Conservation (phyloP, 1,139 yeast genomes). For the Sugiyamaella sp. region DNA sequence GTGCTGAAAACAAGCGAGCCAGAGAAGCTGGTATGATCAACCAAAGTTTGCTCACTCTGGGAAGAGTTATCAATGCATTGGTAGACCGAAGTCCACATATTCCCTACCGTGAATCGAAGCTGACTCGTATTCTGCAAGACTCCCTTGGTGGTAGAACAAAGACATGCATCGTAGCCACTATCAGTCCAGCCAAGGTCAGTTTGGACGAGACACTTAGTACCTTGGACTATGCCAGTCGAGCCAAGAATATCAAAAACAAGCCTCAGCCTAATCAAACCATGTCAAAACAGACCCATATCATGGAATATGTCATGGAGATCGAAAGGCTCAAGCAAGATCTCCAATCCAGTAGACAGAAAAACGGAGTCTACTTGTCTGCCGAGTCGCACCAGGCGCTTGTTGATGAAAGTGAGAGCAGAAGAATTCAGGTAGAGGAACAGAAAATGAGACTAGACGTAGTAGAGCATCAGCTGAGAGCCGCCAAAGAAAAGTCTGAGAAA, state of each 20-base stretch:
- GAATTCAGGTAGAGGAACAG: slow-evolving; percentile 48
- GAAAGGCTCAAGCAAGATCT: slow-evolving; percentile 59
- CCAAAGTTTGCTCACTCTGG: slow-evolving; percentile 78
- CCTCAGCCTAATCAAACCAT: slow-evolving; percentile 62
- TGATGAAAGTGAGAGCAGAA: slow-evolving; percentile 49
- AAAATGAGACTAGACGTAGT: slow-evolving; percentile 45
- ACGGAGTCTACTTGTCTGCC: slow-evolving; percentile 57
- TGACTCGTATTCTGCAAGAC: slow-evolving; percentile 77
- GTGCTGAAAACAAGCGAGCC: slow-evolving; percentile 76
- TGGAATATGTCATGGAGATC: slow-evolving; percentile 51
- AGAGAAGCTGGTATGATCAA: slow-evolving; percentile 89
- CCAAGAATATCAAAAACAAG: slow-evolving; percentile 69
- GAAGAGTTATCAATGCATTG: slow-evolving; percentile 78
- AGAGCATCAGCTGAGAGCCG: slow-evolving; percentile 42
- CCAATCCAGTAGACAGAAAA: slow-evolving; percentile 56
- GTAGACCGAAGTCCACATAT: slow-evolving; percentile 65
- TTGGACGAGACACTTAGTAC: slow-evolving; percentile 82
- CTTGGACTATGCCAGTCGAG: slow-evolving; percentile 81
- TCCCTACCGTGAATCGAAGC: slow-evolving; percentile 84
- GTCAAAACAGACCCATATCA: slow-evolving; percentile 49
- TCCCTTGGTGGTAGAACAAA: slow-evolving; percentile 83
- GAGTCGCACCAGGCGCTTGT: slow-evolving; percentile 48
- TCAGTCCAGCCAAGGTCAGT: slow-evolving; percentile 76
- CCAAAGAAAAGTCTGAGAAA: slow-evolving; percentile 27
- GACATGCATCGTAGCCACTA: slow-evolving; percentile 77